Conservation (phyloP, 208 protist species). For the Porcisia deanei region DNA sequence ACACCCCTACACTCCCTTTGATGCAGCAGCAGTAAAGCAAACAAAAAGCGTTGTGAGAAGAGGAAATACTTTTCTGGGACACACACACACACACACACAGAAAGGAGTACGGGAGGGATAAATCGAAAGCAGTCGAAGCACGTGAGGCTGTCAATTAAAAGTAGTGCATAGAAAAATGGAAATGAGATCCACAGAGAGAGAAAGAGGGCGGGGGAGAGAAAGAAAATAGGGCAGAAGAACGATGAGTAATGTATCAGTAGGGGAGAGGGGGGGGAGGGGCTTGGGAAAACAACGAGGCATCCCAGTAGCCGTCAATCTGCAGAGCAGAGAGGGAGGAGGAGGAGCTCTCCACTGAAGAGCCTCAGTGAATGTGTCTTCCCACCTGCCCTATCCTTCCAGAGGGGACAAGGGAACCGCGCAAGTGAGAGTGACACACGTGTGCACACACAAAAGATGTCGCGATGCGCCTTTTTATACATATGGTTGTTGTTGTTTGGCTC, state of each 20-base stretch:
- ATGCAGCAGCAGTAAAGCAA: not conserved
- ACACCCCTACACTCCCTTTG: not conserved
- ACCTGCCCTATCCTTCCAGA: not conserved
- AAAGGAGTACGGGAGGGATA: not conserved
- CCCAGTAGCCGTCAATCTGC: not conserved
- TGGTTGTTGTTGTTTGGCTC: not conserved
- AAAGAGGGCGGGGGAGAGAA: not conserved
- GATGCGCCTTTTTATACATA: not conserved
- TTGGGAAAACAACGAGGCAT: not conserved
- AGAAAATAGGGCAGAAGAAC: not conserved
- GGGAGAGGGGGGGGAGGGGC: not conserved
- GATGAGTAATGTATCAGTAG: not conserved
- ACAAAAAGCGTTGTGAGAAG: not conserved
- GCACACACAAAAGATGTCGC: not conserved
- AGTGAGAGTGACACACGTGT: not conserved
- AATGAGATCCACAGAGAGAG: not conserved
- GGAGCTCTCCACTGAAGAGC: not conserved
- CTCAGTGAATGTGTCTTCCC: not conserved
- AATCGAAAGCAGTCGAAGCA: not conserved
- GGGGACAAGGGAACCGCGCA: not conserved
- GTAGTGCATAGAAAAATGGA: not conserved
- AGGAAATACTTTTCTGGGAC: not conserved
- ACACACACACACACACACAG: not conserved
- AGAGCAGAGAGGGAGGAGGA: too few species aligned
- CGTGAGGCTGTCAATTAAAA: not conserved